phyloP scores from a whole-genome alignment of 2,329 filamentous ascomycete species.

The Phialophora verrucosa region DNA sequence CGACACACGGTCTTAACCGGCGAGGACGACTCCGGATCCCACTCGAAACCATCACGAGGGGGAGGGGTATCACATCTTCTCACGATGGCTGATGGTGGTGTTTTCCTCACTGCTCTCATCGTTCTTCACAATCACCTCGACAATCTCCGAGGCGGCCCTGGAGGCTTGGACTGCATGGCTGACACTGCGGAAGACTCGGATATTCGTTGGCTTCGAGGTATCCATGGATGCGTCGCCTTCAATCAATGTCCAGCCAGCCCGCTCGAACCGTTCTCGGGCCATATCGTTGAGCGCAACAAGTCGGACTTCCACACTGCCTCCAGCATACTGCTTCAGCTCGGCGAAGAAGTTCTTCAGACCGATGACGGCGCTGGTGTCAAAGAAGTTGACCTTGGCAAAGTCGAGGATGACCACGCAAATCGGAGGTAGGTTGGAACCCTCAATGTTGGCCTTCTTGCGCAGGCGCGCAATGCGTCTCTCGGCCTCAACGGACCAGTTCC shows the following conservation, averaged over 20 bases:
- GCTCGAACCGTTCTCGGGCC: slow-evolving; percentile 43
- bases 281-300: slow-evolving; percentile 57
- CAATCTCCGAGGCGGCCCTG: slow-evolving; percentile 24
- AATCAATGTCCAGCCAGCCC: slow-evolving; percentile 45
- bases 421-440: slow-evolving; percentile 45
- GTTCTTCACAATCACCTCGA: slow-evolving; percentile 33
- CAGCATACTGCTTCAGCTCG: slow-evolving; percentile 58
- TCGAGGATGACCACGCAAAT: slow-evolving; percentile 60
- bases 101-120: slow-evolving; percentile 27
- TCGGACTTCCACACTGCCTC: slow-evolving; percentile 53
- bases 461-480: slow-evolving; percentile 56
- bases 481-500: slow-evolving; percentile 62
- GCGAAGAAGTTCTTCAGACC: slow-evolving; percentile 57
- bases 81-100: slow-evolving; percentile 27
- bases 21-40: background rate
- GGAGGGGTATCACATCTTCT: slow-evolving; percentile 27
- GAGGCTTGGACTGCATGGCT: slow-evolving; percentile 30
- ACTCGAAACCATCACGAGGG: too few species aligned
- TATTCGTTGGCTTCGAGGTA: slow-evolving; percentile 15
- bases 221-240: slow-evolving; percentile 25
- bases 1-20: background rate
- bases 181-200: slow-evolving; percentile 33
- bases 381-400: slow-evolving; percentile 58
- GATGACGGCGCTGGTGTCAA: slow-evolving; percentile 60
- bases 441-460: slow-evolving; percentile 49